Base-by-base conservation (phyloP, 208 protist genomes). In the Entamoeba moshkovskii region DNA sequence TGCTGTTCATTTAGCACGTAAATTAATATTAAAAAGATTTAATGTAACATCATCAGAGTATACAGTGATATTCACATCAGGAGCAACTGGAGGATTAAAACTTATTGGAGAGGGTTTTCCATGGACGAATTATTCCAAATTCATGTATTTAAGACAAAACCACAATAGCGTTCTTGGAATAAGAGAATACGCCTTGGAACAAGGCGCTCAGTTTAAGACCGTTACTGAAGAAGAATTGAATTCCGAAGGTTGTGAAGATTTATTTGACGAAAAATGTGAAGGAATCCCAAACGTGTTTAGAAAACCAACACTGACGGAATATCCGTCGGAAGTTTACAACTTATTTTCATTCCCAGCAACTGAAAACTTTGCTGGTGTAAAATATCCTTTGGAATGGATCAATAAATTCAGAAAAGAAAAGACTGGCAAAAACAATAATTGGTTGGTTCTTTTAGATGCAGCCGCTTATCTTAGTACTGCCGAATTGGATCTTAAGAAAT, bases 101-200 rank as follows among this genome's bases (percentile, higher is more conserved):
- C 73, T 96, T 5, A 92, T 98, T 16, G 97, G 46, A 1, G 96
- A 97, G n/a, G 96, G 94, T 38, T 97, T 97, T 47, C 95, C 95
- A 33, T 97, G 96, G 96, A 44, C 93, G 15, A 52, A 93, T 38
- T 4, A 44, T 0, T 95, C 93, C 25, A 92, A 47, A 38, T 97
- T 96, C 48, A 48, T 95, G n/a, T 96, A 96, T 92, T 46, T 93
- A 11, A 52, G 93, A 1, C 66, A 96, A 29, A 96, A 94, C 38
- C 97, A 98, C 92, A 98, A 97, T 38, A 97, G 96, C 11, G 94
- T 98, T 8, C 44, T 98, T 38, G 97, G 97, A 22, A 97, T 98
- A 3, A 93, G 97, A 66, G 95, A 96, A 52, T 95, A 96, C 46
- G 96, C 96, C 16, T 44, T 66, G 18, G 52, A 96, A 52, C 6